A percentile compares a stretch with the other conserved stretches of the same genome.
Evolutionary conservation across 176 grass and related monocot species (phyloP).

Genomic region (Musa schizocarpa): DNA sequence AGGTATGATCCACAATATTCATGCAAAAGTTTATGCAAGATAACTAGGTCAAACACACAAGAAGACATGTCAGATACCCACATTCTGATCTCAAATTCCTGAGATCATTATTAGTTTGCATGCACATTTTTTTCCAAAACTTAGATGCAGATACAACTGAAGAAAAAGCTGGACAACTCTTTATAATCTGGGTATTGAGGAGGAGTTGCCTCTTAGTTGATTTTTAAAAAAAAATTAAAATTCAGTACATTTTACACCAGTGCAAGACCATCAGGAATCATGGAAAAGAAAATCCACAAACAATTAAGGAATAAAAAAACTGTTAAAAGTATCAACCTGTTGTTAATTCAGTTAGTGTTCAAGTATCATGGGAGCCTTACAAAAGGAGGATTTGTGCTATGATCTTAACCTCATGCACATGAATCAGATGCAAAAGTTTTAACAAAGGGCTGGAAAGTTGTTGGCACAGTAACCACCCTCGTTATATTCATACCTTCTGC

Average conservation of each 20-base stretch:
- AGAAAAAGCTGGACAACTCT: neutral
- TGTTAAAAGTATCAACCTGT: neutral
- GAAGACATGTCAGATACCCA: neutral
- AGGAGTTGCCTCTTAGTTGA: neutral
- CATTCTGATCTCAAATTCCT: neutral
- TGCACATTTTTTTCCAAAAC: neutral
- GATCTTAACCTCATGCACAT: neutral
- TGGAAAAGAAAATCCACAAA: neutral
- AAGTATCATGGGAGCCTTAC: neutral
- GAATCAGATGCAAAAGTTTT: neutral
- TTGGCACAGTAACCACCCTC: neutral
- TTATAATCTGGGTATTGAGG: neutral
- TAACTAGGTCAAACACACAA: neutral
- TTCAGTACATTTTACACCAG: neutral
- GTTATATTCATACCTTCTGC: neutral
- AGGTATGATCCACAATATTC: neutral
- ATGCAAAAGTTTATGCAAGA: neutral
- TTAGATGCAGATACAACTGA: neutral
- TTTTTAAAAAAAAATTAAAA: neutral
- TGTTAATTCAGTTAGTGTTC: no score
- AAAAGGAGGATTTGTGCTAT: neutral
- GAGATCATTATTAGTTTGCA: neutral
- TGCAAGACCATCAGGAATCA: neutral
- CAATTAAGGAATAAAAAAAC: neutral
- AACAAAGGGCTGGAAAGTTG: neutral